Evolutionary conservation across 768 basidiomycete species (phyloP).

Genomic region (Grammothele lineata): DNA sequence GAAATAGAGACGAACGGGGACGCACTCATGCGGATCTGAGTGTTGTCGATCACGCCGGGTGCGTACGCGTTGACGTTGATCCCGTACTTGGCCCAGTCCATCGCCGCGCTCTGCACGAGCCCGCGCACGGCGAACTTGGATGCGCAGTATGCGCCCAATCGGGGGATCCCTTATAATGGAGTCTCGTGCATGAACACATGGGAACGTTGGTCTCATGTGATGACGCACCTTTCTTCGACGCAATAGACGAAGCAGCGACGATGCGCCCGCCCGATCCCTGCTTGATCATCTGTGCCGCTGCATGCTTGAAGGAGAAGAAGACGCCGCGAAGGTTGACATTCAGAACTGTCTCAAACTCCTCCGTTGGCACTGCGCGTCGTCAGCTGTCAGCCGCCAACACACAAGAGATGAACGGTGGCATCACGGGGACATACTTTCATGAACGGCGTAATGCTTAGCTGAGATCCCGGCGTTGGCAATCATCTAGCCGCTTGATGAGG

Average conservation of each 20-base stretch:
- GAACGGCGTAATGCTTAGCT: slow-evolving; percentile 8
- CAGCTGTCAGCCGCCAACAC: too few species aligned
- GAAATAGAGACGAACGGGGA: background rate
- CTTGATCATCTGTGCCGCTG: slow-evolving; percentile 36
- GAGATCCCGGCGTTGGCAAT: slow-evolving; percentile 27
- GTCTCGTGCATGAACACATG: too few species aligned
- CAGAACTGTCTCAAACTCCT: slow-evolving; percentile 30
- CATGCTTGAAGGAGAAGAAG: slow-evolving; percentile 38
- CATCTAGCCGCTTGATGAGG: slow-evolving; percentile 17
- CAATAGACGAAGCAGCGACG: slow-evolving; percentile 29
- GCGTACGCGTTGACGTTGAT: slow-evolving; percentile 29
- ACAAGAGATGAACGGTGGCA: background rate
- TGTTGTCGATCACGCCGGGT: slow-evolving; percentile 25
- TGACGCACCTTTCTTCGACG: slow-evolving; percentile 23
- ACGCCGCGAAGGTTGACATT: slow-evolving; percentile 38
- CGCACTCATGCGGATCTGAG: slow-evolving; percentile 20
- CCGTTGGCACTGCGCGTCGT: slow-evolving; percentile 18
- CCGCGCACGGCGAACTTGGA: slow-evolving; percentile 28
- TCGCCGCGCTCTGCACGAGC: slow-evolving; percentile 24
- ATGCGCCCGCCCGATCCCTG: slow-evolving; percentile 39
- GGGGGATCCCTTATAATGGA: background rate
- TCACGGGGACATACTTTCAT: background rate
- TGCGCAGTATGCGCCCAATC: slow-evolving; percentile 20
- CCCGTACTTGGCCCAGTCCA: slow-evolving; percentile 21
- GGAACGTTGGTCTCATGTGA: too few species aligned